phyloP scores from a whole-genome alignment of 106 monocot species.

The Amphibolis antarctica region DNA sequence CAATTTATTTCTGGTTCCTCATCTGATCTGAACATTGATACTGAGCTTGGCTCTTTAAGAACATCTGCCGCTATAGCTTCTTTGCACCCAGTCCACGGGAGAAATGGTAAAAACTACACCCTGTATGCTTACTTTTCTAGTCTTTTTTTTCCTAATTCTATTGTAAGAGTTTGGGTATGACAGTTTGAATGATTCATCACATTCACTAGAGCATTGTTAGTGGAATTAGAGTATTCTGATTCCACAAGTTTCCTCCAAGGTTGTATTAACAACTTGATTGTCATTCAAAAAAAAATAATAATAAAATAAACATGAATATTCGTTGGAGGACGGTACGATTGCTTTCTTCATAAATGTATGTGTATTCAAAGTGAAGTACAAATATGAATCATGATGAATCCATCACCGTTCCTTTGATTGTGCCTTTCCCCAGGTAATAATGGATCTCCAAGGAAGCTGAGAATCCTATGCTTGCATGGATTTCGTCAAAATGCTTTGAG shows the following conservation, averaged over 20 bases:
- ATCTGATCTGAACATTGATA: constrained; percentile 3
- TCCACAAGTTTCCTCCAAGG: too few species aligned
- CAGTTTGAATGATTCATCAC: too few species aligned
- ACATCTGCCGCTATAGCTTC: constrained; percentile 3
- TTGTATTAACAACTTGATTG: too few species aligned
- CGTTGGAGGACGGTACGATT: too few species aligned
- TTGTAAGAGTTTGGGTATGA: background rate
- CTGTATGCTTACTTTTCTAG: background rate
- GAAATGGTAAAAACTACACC: constrained; percentile 28
- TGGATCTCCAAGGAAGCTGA: constrained; percentile 37
- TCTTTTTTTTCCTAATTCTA: background rate
- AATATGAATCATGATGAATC: background rate
- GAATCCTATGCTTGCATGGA: constrained; percentile 88
- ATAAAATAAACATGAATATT: too few species aligned
- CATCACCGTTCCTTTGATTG: background rate
- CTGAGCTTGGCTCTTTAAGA: constrained; percentile 14
- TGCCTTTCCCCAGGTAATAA: constrained; percentile 21
- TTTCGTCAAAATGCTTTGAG: constrained; percentile 86
- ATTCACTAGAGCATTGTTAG: too few species aligned
- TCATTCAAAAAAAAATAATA: too few species aligned
- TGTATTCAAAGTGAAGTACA: background rate
- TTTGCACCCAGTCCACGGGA: constrained; percentile 5
- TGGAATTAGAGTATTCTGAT: too few species aligned
- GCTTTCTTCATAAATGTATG: too few species aligned
- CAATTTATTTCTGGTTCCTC: constrained; percentile 7